A percentile compares a stretch with the other conserved stretches of the same genome.
These are phyloP conservation scores for Aureobasidium sp. DNA, from an alignment of 2,329 filamentous ascomycete species.

Conservation along the genomic window DNA sequence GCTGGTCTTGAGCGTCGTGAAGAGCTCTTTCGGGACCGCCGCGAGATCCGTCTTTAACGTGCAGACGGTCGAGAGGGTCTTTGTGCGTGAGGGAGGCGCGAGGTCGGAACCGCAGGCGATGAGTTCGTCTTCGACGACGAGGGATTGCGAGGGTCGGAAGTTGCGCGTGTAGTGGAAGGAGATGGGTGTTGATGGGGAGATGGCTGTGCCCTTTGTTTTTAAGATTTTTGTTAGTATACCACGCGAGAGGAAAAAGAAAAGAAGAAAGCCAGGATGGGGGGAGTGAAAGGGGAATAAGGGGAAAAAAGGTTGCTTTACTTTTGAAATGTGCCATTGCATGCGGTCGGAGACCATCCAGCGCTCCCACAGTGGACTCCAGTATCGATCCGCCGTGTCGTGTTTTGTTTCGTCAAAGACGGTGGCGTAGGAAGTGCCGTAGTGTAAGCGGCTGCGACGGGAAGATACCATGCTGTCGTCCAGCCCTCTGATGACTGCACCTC, in stretches of 20 bases:
- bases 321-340: conserved; percentile 83
- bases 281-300: not conserved
- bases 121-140: conserved; percentile 68
- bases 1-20: conserved; percentile 70
- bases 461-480: conserved; percentile 78
- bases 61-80: conserved; percentile 61
- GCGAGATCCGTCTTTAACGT: conserved; percentile 74
- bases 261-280: no score
- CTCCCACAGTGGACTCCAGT: conserved; percentile 79
- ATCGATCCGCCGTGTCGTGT: conserved; percentile 66
- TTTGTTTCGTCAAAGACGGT: conserved; percentile 73
- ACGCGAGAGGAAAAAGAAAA: no score
- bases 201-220: conserved; percentile 55
- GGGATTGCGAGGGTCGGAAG: conserved; percentile 66
- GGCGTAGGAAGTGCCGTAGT: conserved; percentile 75
- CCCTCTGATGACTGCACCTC: conserved; percentile 68
- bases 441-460: conserved; percentile 64
- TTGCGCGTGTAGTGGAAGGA: conserved; percentile 83
- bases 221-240: not conserved
- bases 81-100: conserved; percentile 48
- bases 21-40: conserved; percentile 65
- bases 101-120: conserved; percentile 67
- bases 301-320: conserved; percentile 28
- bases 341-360: conserved; percentile 77
- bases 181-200: conserved; percentile 66